These are phyloP conservation scores for Pleurotus pulmonarius DNA, from an alignment of 768 basidiomycete genomes.

Conservation along the genomic window DNA sequence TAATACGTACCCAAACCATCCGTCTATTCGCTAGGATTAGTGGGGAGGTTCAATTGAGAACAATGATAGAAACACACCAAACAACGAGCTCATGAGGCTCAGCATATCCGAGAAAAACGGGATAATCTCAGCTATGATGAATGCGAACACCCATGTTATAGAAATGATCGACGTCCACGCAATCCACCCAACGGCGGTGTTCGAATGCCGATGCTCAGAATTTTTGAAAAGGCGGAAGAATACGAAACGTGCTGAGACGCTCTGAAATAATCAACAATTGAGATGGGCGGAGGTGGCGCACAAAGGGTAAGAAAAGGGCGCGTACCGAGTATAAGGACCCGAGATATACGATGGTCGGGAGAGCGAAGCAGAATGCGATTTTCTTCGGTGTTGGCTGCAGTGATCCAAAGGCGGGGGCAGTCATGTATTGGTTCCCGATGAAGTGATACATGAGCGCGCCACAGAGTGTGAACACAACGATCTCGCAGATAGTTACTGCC, in stretches of 20 bases:
- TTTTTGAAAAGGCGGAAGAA: constrained; percentile 40
- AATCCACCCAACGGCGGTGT: constrained; percentile 27
- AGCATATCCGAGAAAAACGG: constrained; percentile 38
- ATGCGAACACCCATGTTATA: constrained; percentile 27
- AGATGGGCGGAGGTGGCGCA: background rate
- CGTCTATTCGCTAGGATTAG: constrained; percentile 13
- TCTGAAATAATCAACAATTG: constrained; percentile 16
- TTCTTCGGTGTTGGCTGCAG: constrained; percentile 33
- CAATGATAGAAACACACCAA: constrained; percentile 24
- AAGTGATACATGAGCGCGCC: constrained; percentile 42
- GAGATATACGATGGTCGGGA: constrained; percentile 44
- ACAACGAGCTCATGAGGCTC: constrained; percentile 37
- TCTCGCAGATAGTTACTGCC: constrained; percentile 39
- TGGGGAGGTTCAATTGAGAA: background rate
- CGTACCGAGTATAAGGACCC: constrained; percentile 40
- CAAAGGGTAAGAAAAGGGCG: no score
- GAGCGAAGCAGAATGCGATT: constrained; percentile 40
- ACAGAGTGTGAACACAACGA: constrained; percentile 38
- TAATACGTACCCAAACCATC: constrained; percentile 26
- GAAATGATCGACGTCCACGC: constrained; percentile 28
- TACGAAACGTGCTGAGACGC: constrained; percentile 38
- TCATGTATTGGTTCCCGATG: constrained; percentile 37
- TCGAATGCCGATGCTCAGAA: constrained; percentile 32
- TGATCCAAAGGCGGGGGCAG: constrained; percentile 39
- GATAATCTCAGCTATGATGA: constrained; percentile 30